These are phyloP conservation scores for Amphirosellinia nigrospora DNA, from an alignment of 495 filamentous ascomycete species.

Conservation along the genomic window DNA sequence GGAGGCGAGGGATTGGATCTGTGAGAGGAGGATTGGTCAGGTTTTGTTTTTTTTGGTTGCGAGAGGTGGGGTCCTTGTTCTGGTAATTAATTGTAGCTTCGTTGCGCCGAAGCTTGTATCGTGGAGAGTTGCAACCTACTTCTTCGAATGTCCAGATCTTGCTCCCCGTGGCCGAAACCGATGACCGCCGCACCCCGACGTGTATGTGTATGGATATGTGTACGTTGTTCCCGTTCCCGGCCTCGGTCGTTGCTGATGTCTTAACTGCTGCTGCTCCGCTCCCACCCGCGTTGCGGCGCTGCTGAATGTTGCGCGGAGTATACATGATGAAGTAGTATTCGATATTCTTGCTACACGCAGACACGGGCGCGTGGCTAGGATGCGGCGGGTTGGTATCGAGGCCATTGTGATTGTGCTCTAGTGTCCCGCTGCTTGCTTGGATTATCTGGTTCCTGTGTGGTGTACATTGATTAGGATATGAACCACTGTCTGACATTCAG, in stretches of 20 bases:
- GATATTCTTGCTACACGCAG: background rate
- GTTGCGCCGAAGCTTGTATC: background rate
- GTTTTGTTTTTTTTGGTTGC: slow-evolving; percentile 31
- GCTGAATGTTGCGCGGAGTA: slow-evolving; percentile 6
- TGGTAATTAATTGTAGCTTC: no score
- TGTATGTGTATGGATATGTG: background rate
- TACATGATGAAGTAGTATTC: background rate
- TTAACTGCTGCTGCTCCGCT: background rate
- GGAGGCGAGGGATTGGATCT: slow-evolving; percentile 41
- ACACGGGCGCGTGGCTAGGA: slow-evolving; percentile 11
- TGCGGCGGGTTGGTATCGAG: slow-evolving; percentile 15
- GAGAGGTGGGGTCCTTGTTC: no score
- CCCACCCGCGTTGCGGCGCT: background rate
- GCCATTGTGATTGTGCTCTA: background rate
- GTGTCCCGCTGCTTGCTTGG: no score
- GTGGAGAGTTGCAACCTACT: slow-evolving; percentile 33
- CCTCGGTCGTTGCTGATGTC: background rate
- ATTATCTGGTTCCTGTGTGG: no score
- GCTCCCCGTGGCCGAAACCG: slow-evolving; percentile 34
- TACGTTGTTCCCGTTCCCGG: no score
- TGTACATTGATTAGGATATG: no score
- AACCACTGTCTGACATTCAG: no score
- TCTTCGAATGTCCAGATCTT: slow-evolving; percentile 57
- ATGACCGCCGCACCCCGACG: slow-evolving; percentile 28
- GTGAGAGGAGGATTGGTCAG: slow-evolving; percentile 1